Conservation (phyloP, 2,329 filamentous ascomycete genomes). For the Aaosphaeria arxii region DNA sequence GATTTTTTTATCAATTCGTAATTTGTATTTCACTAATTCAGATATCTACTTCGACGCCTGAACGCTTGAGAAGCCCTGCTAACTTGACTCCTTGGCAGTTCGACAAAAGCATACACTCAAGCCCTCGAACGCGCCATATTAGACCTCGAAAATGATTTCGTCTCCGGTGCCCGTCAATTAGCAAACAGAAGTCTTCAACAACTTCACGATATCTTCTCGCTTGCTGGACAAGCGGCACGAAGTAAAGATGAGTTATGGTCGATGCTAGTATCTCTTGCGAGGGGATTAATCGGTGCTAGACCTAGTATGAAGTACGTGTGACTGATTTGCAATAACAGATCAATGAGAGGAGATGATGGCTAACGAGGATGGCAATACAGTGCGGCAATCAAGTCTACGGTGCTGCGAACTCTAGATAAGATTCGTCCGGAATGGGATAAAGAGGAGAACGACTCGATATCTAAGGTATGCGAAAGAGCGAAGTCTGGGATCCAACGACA, state of each 20-base stretch:
- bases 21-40: too few species aligned
- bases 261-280: conserved; percentile 60
- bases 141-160: conserved; percentile 9
- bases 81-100: too few species aligned
- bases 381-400: conserved; percentile 2
- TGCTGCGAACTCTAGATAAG: conserved; percentile 5
- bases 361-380: background rate
- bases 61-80: too few species aligned
- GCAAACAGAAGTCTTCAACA: conserved; percentile 52
- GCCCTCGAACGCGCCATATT: conserved; percentile 5
- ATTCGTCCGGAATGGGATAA: too few species aligned
- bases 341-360: background rate
- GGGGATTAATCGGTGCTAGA: conserved; percentile 52
- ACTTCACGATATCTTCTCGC: conserved; percentile 47
- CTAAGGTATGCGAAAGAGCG: too few species aligned
- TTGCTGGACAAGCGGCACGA: conserved; percentile 12
- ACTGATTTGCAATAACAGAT: too few species aligned
- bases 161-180: conserved; percentile 58
- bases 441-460: too few species aligned
- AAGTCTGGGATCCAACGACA: too few species aligned
- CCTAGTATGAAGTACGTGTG: conserved; percentile 53
- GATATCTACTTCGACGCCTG: too few species aligned
- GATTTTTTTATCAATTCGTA: too few species aligned
- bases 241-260: conserved; percentile 51
- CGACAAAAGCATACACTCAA: too few species aligned